Base-by-base conservation (phyloP, 129 eudicot species). In the Artemisia annua region DNA sequence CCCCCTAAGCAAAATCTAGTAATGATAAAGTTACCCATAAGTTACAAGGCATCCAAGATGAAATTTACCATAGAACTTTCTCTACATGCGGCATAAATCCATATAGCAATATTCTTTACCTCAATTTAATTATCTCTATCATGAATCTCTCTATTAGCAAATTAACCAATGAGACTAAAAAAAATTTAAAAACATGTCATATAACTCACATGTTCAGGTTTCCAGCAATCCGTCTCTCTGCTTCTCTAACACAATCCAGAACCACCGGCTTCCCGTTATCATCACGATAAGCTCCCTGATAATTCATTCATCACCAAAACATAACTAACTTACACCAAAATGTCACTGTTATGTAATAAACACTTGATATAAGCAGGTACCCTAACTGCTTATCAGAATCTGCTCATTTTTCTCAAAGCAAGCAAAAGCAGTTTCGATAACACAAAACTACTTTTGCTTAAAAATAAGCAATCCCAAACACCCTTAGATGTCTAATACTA, bases 241-340 rank as follows among this genome's bases (percentile, higher is more conserved):
- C 98, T 88, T 94, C 88, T 60, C 98, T 74, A 50, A 94, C 98
- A 67, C 97, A 94, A 69, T 88, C 96, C 13, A 90, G 78, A 11
- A 94, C 98, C n/a, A 94, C 96, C 19, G 98, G 98, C 70, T 90
- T 88, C 69, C 97, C 97, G 19, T 94, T 83, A 81, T 94, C 97
- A 74, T 94, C 97, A 22, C 98, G 87, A 76, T 94, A 90, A 16
- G 98, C 98, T 50, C 98, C 98, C 98, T 93, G 61, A 16, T 14
- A 70, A n/a, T 26, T 32, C n/a, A n/a, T n/a, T n/a, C 68, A 63
- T 48, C 18, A 63, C 14, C 2, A 63, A 63, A 6, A 39, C 24
- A 24, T 20, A 13, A 10, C 2, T 52, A 12, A 52, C n/a, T 22
- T 2, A 71, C n/a, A n/a, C 14, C 18, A 24, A 51, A 46, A 3